A percentile compares a stretch with the other conserved stretches of the same genome.
Conservation (phyloP, 345 rosid species). For the Litchi chinensis region DNA sequence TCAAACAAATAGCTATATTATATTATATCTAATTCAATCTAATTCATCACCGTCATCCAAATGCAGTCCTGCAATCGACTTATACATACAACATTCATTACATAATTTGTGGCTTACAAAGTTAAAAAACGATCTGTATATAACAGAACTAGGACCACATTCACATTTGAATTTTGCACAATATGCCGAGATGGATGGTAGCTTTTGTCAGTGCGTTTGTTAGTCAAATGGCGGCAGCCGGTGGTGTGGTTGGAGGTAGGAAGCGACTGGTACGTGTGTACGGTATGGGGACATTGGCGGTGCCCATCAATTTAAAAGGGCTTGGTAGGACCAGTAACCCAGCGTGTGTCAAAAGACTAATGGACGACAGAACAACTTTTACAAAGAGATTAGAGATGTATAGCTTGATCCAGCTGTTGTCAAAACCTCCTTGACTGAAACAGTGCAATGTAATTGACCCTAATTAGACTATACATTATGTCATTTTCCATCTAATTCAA, state of each 20-base stretch:
- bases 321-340: not conserved
- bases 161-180: too few species aligned
- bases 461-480: not conserved
- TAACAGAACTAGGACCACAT: too few species aligned
- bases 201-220: too few species aligned
- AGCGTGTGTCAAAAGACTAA: not conserved
- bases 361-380: slow-evolving; percentile 14
- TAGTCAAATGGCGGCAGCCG: not conserved
- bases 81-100: too few species aligned
- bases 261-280: slow-evolving; percentile 12
- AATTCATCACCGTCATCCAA: too few species aligned
- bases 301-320: slow-evolving; percentile 10
- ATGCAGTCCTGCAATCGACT: too few species aligned
- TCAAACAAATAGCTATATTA: too few species aligned
- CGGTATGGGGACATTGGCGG: slow-evolving; percentile 19
- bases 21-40: too few species aligned
- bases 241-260: slow-evolving; percentile 18
- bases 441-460: not conserved
- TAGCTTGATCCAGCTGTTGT: slow-evolving; percentile 20
- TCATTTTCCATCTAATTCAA: not conserved
- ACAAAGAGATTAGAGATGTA: not conserved
- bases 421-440: not conserved
- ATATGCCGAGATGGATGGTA: too few species aligned
- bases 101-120: too few species aligned
- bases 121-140: too few species aligned